Evolutionary conservation across 192 early-diverging fungal species (phyloP), one percentile per base, ranked within the genome.

Genomic region (Allomyces javanicus): DNA sequence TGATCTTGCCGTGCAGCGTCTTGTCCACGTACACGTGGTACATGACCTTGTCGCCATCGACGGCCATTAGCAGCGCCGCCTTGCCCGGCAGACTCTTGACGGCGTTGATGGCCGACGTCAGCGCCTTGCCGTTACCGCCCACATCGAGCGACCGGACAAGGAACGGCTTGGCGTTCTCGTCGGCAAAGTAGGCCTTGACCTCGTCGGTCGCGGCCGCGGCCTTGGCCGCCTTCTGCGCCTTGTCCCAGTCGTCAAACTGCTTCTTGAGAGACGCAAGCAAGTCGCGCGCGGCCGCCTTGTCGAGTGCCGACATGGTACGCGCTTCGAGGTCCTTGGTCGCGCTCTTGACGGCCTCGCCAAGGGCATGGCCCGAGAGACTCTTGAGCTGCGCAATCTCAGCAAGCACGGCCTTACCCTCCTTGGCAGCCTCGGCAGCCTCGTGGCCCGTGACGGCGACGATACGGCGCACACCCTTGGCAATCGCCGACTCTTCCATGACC

Each of bases 401-500:
- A 24, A 78, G 80, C 69, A 89, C 89, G 43, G 85, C 85, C 44
- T 85, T 76, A 25, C 90, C 88, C 25, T 81, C 67, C 10, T 78
- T 79, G 62, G 86, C 78, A 24, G 83, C 81, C 63, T 86, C 73
- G 22, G 70, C 63, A n/a, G 93, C 96, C 73, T 90, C 93, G 68
- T 93, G 91, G 25, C 92, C 93, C 22, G 93, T 95, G 62, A 93
- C 87, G 43, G 90, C 93, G 24, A 93, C 84, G 63, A 98, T 89
- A 68, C 96, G 90, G 43, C 96, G 87, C 64, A 95, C 89, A 68
- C 96, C 96, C 84, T 95, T 95, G 73, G 93, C 89, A 71, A 96
- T 92, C 74, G 86, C 86, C 25, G 76, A 68, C 73, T 96, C 96
- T 79, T 98, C 96, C 61, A 92, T 72, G 65, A 96, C 81, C 33